These are phyloP conservation scores for Kodamaea arcana DNA, from an alignment of 1,139 yeast species.

Conservation along the genomic window DNA sequence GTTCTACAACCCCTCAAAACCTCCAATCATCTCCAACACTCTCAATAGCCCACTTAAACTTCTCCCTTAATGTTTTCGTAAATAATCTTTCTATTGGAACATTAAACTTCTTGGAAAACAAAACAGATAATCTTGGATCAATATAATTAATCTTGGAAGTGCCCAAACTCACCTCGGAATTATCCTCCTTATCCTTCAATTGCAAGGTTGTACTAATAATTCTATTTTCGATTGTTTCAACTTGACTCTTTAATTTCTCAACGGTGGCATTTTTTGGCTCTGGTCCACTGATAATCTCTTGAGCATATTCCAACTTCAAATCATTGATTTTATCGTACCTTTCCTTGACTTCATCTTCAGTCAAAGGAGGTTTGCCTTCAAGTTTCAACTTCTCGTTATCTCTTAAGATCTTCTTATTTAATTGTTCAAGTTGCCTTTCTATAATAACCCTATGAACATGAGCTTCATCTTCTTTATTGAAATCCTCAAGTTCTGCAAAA, in stretches of 20 bases:
- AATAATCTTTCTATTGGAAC: slow-evolving; percentile 93
- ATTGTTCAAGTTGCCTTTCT: slow-evolving; percentile 60
- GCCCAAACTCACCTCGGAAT: slow-evolving; percentile 88
- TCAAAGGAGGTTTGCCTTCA: slow-evolving; percentile 51
- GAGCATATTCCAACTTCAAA: slow-evolving; percentile 46
- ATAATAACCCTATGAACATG: slow-evolving; percentile 54
- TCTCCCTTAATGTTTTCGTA: slow-evolving; percentile 85
- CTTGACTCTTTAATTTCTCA: slow-evolving; percentile 71
- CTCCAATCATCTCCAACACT: slow-evolving; percentile 87
- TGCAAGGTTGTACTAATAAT: slow-evolving; percentile 67
- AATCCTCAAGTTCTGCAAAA: slow-evolving; percentile 69
- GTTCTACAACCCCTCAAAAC: no score
- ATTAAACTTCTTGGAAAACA: slow-evolving; percentile 78
- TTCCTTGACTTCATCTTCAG: slow-evolving; percentile 55
- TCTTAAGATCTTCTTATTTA: slow-evolving; percentile 59
- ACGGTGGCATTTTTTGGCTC: slow-evolving; percentile 56
- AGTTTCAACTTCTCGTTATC: slow-evolving; percentile 72
- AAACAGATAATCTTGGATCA: slow-evolving; percentile 88
- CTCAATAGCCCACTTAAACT: slow-evolving; percentile 94
- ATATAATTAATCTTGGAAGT: slow-evolving; percentile 93
- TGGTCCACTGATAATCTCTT: slow-evolving; percentile 60
- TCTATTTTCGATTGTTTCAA: slow-evolving; percentile 69
- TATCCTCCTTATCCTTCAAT: slow-evolving; percentile 87
- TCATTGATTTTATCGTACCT: slow-evolving; percentile 59
- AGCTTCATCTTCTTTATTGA: slow-evolving; percentile 60